phyloP scores from a whole-genome alignment of 1,139 yeast species.

The Saccharomyces hybrid region DNA sequence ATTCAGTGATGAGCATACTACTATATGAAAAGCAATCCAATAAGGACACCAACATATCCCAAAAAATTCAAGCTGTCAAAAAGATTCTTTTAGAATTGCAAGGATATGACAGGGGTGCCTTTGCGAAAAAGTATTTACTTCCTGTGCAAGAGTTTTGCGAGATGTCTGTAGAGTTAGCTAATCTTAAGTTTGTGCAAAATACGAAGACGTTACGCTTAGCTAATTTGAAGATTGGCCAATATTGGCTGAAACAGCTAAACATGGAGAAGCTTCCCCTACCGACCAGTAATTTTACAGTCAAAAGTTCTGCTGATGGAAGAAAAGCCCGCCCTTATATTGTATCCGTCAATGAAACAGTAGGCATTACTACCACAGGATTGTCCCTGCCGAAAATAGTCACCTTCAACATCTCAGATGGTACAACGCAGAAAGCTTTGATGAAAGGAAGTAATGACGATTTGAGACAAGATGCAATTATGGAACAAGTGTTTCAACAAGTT shows the following conservation, averaged over 20 bases:
- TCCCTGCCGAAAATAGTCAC: conserved; percentile 77
- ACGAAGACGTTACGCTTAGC: conserved; percentile 33
- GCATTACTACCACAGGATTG: conserved; percentile 70
- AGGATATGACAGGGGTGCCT: conserved; percentile 14
- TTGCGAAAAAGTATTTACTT: conserved; percentile 27
- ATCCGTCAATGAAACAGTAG: conserved; percentile 40
- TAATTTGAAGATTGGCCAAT: conserved; percentile 39
- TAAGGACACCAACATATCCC: conserved; percentile 34
- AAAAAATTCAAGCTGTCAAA: conserved; percentile 48
- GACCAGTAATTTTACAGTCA: conserved; percentile 43
- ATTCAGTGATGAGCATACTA: conserved; percentile 53
- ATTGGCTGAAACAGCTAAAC: conserved; percentile 52
- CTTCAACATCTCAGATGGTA: conserved; percentile 51
- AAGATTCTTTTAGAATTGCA: conserved; percentile 37
- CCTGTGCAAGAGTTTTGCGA: conserved; percentile 47
- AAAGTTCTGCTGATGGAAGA: conserved; percentile 34
- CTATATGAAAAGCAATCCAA: conserved; percentile 34
- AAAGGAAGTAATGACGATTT: conserved; percentile 89
- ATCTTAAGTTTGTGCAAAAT: conserved; percentile 37
- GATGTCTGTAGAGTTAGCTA: conserved; percentile 47
- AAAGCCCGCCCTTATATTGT: conserved; percentile 42
- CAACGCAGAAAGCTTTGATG: conserved; percentile 48
- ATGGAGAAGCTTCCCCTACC: conserved; percentile 56
- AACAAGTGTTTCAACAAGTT: conserved; percentile 87
- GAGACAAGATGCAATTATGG: conserved; percentile 95